Evolutionary conservation across 192 early-diverging fungal species (phyloP).

Genomic region (Rhizoclosmatium sp.): DNA sequence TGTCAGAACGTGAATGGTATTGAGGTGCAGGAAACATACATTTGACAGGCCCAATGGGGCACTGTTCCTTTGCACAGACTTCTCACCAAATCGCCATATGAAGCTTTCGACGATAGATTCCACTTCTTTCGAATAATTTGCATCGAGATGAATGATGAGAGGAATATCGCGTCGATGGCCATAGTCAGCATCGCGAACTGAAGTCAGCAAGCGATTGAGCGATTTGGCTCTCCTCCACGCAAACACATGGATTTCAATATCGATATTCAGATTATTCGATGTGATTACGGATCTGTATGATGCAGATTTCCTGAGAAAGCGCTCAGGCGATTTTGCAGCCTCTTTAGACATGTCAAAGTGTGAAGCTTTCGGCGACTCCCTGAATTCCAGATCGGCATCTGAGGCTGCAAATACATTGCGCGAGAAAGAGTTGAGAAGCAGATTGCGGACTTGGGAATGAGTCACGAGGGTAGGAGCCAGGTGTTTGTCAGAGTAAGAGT

Average conservation of each 20-base stretch:
- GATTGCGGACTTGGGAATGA: too few relatives aligned
- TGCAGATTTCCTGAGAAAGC: too few relatives aligned
- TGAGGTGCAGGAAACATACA: neutral
- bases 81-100: slow-evolving; percentile 30
- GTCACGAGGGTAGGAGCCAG: too few relatives aligned
- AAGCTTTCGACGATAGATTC: slow-evolving; percentile 21
- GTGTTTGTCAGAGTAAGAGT: too few relatives aligned
- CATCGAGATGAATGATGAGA: slow-evolving; percentile 44
- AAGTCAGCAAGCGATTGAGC: slow-evolving; percentile 33
- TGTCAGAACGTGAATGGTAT: neutral
- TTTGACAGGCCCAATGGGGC: neutral
- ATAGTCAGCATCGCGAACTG: slow-evolving; percentile 39
- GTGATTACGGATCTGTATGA: too few relatives aligned
- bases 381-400: too few relatives aligned
- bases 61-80: neutral
- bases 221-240: slow-evolving; percentile 41
- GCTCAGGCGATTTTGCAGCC: too few relatives aligned
- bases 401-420: too few relatives aligned
- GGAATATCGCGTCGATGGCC: slow-evolving; percentile 15
- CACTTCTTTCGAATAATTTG: slow-evolving; percentile 13
- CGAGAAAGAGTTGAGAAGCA: too few relatives aligned
- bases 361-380: too few relatives aligned
- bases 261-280: neutral
- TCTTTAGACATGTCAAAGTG: too few relatives aligned
- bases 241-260: slow-evolving; percentile 38